A percentile compares a stretch with the other conserved stretches of the same genome.
Conservation (phyloP, 1,284 basidiomycete genomes). For the Puccinia coronata region DNA sequence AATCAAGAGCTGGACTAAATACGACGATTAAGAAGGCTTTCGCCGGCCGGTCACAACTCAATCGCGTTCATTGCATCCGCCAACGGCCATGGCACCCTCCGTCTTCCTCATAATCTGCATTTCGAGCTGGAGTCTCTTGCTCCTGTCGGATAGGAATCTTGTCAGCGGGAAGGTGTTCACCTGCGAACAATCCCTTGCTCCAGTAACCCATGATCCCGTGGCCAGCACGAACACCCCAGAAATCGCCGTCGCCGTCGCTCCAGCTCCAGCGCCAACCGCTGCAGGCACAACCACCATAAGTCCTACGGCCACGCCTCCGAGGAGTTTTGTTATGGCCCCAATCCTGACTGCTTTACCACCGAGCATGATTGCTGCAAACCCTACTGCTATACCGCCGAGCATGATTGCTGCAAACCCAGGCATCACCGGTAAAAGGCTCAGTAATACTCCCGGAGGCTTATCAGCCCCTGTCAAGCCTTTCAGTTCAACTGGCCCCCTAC, state of each 20-base stretch:
- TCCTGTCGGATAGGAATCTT: background rate
- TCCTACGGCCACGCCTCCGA: no score
- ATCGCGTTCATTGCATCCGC: background rate
- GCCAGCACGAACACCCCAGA: background rate
- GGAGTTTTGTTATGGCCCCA: background rate
- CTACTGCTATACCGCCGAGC: no score
- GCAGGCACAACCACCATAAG: no score
- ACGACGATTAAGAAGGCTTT: background rate
- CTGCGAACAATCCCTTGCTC: constrained; percentile 14
- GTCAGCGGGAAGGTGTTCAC: constrained; percentile 11
- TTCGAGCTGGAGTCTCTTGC: background rate
- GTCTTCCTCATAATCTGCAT: background rate
- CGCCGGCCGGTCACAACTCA: background rate
- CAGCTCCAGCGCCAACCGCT: background rate
- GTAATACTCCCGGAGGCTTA: background rate
- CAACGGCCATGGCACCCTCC: background rate
- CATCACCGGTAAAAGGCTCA: background rate
- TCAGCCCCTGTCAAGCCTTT: background rate
- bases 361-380: no score
- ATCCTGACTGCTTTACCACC: no score
- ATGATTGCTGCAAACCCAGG: no score
- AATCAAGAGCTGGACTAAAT: no score
- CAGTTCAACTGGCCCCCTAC: constrained; percentile 9
- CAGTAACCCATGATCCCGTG: background rate
- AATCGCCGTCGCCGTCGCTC: background rate